Evolutionary conservation across 139 green algal genomes (phyloP), one percentile per base, ranked within the genome.

Genomic region (Mychonastes homosphaera): DNA sequence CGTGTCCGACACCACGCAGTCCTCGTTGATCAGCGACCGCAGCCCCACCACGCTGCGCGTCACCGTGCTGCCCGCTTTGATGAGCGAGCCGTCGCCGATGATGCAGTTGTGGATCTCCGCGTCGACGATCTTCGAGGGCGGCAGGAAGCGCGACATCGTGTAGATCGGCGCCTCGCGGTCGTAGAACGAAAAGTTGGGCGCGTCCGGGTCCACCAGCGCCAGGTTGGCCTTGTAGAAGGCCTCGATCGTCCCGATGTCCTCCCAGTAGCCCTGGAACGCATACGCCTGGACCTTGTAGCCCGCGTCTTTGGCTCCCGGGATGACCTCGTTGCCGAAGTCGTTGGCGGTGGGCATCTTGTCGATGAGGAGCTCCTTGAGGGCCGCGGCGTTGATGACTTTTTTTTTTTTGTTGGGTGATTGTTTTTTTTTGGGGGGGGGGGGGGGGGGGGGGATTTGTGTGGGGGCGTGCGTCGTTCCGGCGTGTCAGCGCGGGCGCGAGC

Each of bases 171-270:
- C 74, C 10, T 77, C 64, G 53, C 79, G 75, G 69, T 84, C 77
- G 47, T 81, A 79, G 64, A 84, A 84, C 83, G 67, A 86, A 76
- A 95, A 96, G 48, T 86, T 71, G 39, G 87, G 81, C 47, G 79
- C 84, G 41, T 69, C 39, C n/a, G 79, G 74, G 60, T 95, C 74
- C 24, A 83, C 91, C 49, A 97, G 81, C 6, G 72, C 73, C 52
- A 98, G 79, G 82, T 98, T 98, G 56, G 92, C 66, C 39, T 95
- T 79, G 81, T 96, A 98, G 73, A 98, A 98, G 30, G 91, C 89
- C 58, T 91, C 77, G 36, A 98, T 84, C 40, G 92, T 98, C 47
- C 86, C 86, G 73, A 94, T 94, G 74, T 94, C 86, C 76, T 94
- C 85, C 86, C 86, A 95, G 82, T 94, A 95, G 23, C 86, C 86